Percentiles rank a stretch among this genome's conserved stretches.
These are phyloP conservation scores for Spiraea crenata DNA, from an alignment of 331 rosid genomes.

Conservation along the genomic window DNA sequence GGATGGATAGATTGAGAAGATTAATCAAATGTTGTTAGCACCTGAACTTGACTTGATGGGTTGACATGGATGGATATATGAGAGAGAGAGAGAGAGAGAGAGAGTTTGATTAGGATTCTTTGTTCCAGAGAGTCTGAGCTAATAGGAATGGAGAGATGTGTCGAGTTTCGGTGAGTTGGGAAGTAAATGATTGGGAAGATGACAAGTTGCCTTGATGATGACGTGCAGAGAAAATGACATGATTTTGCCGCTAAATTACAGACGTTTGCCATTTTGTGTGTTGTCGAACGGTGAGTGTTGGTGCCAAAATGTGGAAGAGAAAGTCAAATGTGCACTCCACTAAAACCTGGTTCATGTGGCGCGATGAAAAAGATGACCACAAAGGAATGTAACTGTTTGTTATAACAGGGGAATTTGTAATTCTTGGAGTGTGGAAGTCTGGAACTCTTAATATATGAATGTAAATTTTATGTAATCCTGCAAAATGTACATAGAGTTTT, in stretches of 20 bases:
- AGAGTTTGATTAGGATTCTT: slow-evolving; percentile 21
- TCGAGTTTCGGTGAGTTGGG: slow-evolving; percentile 6
- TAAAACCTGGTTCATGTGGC: too few relatives aligned
- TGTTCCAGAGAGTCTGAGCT: neutral
- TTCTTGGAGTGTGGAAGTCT: too few relatives aligned
- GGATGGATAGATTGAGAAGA: neutral
- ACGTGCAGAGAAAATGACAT: neutral
- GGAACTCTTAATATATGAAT: too few relatives aligned
- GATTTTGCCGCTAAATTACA: neutral
- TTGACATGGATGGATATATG: neutral
- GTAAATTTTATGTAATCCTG: too few relatives aligned
- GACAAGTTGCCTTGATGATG: neutral
- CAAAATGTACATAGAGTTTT: too few relatives aligned
- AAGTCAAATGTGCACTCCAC: too few relatives aligned
- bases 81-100: neutral
- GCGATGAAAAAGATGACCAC: too few relatives aligned
- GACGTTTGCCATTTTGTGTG: neutral
- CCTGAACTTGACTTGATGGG: slow-evolving; percentile 25
- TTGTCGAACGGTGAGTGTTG: too few relatives aligned
- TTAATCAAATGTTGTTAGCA: slow-evolving; percentile 2
- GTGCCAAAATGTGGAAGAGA: too few relatives aligned
- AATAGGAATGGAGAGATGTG: slow-evolving; percentile 1
- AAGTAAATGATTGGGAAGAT: neutral
- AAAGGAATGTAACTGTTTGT: too few relatives aligned
- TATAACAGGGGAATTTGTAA: too few relatives aligned